Evolutionary conservation across 306 rosid species (phyloP).

Genomic region (Cicer pinnatifidum): DNA sequence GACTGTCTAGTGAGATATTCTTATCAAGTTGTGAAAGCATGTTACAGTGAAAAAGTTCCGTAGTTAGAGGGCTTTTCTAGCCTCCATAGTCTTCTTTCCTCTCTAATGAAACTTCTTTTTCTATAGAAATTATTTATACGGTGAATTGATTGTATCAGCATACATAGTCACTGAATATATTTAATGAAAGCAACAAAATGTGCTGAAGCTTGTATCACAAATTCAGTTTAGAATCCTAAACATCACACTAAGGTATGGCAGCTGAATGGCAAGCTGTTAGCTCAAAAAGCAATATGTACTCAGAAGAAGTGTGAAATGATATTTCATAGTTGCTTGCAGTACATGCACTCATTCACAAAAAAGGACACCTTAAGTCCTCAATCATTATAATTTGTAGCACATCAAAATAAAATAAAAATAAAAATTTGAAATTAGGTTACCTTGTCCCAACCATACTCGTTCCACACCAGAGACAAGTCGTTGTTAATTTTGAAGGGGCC

Average conservation of each 20-base stretch:
- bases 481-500: conserved; percentile 80
- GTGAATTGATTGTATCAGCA: not conserved
- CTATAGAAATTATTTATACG: not conserved
- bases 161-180: conserved; percentile 1
- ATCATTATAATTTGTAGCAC: conserved; percentile 2
- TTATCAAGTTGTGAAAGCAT: conserved; percentile 12
- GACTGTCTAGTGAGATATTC: not conserved
- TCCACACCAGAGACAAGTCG: conserved; percentile 84
- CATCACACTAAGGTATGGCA: conserved; percentile 11
- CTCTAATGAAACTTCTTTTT: not conserved
- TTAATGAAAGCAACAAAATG: not conserved
- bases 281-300: conserved; percentile 17
- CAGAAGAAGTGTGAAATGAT: not conserved
- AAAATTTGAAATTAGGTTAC: conserved; percentile 48
- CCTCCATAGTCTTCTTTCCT: not conserved
- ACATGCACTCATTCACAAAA: conserved; percentile 11
- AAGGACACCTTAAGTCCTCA: not conserved
- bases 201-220: conserved; percentile 1
- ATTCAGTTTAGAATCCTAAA: conserved; percentile 29
- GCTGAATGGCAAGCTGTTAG: conserved; percentile 2
- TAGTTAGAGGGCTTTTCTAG: not conserved
- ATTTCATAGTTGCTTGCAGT: not conserved
- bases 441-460: conserved; percentile 92
- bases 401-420: conserved; percentile 22
- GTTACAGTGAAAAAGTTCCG: not conserved